A percentile compares a stretch with the other conserved stretches of the same genome.
Conservation (phyloP, 2,329 filamentous ascomycete genomes). For the Aspergillus amoenus region DNA sequence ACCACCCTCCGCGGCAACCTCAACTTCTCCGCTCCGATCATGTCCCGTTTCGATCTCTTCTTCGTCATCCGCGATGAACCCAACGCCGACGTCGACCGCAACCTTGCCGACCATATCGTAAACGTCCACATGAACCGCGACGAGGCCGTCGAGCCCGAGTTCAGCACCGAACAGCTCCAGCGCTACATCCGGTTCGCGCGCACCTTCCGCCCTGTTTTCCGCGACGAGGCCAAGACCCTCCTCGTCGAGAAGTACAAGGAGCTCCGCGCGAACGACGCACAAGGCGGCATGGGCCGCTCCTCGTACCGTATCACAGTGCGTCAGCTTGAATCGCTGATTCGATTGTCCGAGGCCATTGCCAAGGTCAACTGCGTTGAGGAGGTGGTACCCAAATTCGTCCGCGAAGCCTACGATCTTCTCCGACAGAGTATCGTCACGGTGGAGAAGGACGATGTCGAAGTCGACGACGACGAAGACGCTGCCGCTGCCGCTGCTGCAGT, state of each 20-base stretch:
- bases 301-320: conserved; percentile 97
- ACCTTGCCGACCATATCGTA: conserved; percentile 92
- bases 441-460: conserved; percentile 94
- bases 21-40: conserved; percentile 98
- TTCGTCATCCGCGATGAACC: conserved; percentile 97
- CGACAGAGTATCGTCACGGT: conserved; percentile 96
- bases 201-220: conserved; percentile 92
- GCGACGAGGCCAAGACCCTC: conserved; percentile 77
- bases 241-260: conserved; percentile 96
- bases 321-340: conserved; percentile 93
- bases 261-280: conserved; percentile 85
- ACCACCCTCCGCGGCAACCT: conserved; percentile 90
- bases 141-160: conserved; percentile 86
- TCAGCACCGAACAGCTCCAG: conserved; percentile 93
- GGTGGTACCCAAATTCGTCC: conserved; percentile 78
- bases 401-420: conserved; percentile 87
- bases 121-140: conserved; percentile 90
- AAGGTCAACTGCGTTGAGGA: conserved; percentile 96
- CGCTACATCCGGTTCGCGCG: conserved; percentile 95
- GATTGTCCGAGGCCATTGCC: conserved; percentile 93
- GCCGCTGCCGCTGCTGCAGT: conserved; percentile 17
- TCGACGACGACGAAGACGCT: conserved; percentile 74
- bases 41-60: conserved; percentile 98
- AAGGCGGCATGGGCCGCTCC: conserved; percentile 90
- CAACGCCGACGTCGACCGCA: conserved; percentile 85